These are phyloP conservation scores for Ascochyta koolunga DNA, from an alignment of 2,329 filamentous ascomycete species.

Conservation along the genomic window DNA sequence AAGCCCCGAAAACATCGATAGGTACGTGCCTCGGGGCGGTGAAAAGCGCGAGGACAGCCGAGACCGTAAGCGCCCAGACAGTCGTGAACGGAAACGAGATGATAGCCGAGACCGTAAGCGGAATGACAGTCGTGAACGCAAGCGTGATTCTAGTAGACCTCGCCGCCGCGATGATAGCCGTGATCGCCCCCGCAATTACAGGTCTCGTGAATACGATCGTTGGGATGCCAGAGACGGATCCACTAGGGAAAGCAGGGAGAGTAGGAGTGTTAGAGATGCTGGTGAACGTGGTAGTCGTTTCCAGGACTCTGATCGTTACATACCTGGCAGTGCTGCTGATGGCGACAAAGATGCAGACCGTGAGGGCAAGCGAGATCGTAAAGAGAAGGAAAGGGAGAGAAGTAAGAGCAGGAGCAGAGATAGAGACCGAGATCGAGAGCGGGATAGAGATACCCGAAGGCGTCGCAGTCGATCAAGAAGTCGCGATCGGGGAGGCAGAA, in stretches of 20 bases:
- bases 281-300: constrained; percentile 27
- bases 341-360: constrained; percentile 27
- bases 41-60: constrained; percentile 25
- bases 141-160: constrained; percentile 29
- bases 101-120: constrained; percentile 35
- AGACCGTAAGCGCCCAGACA: constrained; percentile 11
- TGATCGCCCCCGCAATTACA: constrained; percentile 45
- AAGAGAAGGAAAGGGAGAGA: constrained; percentile 36
- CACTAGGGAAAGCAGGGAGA: constrained; percentile 2
- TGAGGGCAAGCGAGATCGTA: constrained; percentile 21
- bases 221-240: constrained; percentile 32
- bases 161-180: constrained; percentile 47
- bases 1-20: constrained; percentile 47
- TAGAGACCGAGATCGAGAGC: constrained; percentile 10
- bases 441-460: constrained; percentile 25
- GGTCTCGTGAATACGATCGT: constrained; percentile 51
- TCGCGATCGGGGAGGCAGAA: constrained; percentile 17
- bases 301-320: constrained; percentile 42
- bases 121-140: constrained; percentile 22
- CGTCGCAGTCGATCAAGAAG: constrained; percentile 28
- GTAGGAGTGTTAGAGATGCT: constrained; percentile 6
- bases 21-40: constrained; percentile 44
- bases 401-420: constrained; percentile 23
- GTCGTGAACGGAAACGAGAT: constrained; percentile 11
- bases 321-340: constrained; percentile 23